Base-by-base conservation (phyloP, 2,329 filamentous ascomycete species). In the Coniochaeta pulveracea region DNA sequence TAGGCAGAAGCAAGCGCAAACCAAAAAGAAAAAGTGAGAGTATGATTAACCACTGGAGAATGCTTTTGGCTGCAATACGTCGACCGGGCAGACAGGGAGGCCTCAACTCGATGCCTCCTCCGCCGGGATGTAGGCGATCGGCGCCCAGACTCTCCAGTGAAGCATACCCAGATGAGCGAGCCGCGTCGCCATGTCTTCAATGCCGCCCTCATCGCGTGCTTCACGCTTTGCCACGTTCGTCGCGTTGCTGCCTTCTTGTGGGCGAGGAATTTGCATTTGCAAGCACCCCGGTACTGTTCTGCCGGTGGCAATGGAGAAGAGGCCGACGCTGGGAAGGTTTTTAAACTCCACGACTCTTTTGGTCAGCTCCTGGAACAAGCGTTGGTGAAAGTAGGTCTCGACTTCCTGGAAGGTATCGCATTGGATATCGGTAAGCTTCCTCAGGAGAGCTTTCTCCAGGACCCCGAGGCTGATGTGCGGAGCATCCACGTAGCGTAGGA, bases 81-180 rank as follows among this genome's bases (percentile, higher is more conserved):
- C 4, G 33, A 19, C 8, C 19, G n/a, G n/a, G n/a, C n/a, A n/a
- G n/a, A n/a, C n/a, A n/a, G n/a, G n/a, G n/a, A n/a, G n/a, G n/a
- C n/a, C n/a, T n/a, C n/a, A n/a, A n/a, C n/a, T n/a, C n/a, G n/a
- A n/a, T n/a, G n/a, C n/a, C n/a, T n/a, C n/a, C n/a, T n/a, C n/a
- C n/a, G n/a, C n/a, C n/a, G n/a, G n/a, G n/a, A 19, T 43, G 50
- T 94, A 94, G 10, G 81, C 75, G 34, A 93, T 63, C 3, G 74
- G 72, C 2, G 73, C 72, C 85, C 88, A 96, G 3, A 94, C 80
- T 31, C 84, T 72, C 86, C 88, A 95, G 56, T 95, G 86, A 16
- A 96, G 60, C 5, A 91, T 68, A 10, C 83, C 76, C 27, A 95
- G 74, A 49, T 95, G 89, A 5, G 85, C 80, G 33, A 94, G 66